Evolutionary conservation across 208 protist genomes (phyloP).

Genomic region (Acanthamoeba lenticulata): DNA sequence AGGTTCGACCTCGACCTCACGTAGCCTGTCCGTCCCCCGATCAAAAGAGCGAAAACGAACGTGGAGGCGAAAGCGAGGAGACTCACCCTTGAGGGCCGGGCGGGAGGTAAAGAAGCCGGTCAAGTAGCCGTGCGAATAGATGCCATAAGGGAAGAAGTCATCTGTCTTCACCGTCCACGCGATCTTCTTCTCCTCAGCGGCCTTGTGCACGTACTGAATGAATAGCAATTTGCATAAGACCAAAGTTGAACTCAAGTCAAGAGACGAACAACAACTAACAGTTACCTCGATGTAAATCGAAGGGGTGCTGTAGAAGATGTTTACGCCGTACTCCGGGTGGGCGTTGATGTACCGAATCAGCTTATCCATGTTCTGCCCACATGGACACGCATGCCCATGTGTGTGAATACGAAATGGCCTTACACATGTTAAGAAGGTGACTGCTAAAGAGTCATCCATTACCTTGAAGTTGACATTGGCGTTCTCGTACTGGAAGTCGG

Average conservation of each 20-base stretch:
- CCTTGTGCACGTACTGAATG: conserved; percentile 44
- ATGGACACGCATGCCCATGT: too few relatives aligned
- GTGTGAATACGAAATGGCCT: too few relatives aligned
- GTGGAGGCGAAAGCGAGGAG: background rate
- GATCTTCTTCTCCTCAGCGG: conserved; percentile 5
- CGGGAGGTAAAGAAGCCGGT: conserved; percentile 72
- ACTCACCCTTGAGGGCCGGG: conserved; percentile 7
- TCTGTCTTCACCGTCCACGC: conserved; percentile 50
- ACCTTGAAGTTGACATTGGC: conserved; percentile 65
- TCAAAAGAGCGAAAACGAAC: too few relatives aligned
- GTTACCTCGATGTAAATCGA: conserved; percentile 74
- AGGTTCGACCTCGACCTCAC: conserved; percentile 8
- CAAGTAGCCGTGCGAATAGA: conserved; percentile 62
- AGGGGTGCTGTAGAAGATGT: conserved; percentile 68
- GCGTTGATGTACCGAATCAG: conserved; percentile 70
- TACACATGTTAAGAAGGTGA: too few relatives aligned
- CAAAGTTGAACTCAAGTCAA: background rate
- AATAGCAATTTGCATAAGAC: too few relatives aligned
- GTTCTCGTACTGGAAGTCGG: conserved; percentile 58
- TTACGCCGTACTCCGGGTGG: conserved; percentile 49
- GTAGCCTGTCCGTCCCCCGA: too few relatives aligned
- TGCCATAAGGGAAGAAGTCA: conserved; percentile 86
- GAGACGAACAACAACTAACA: background rate
- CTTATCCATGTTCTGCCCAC: conserved; percentile 72
- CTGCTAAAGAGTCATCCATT: conserved; percentile 52